Percentiles rank a stretch among this genome's conserved stretches.
Conservation (phyloP, 352 stramenopile species). For the Phytopythium delawarense region DNA sequence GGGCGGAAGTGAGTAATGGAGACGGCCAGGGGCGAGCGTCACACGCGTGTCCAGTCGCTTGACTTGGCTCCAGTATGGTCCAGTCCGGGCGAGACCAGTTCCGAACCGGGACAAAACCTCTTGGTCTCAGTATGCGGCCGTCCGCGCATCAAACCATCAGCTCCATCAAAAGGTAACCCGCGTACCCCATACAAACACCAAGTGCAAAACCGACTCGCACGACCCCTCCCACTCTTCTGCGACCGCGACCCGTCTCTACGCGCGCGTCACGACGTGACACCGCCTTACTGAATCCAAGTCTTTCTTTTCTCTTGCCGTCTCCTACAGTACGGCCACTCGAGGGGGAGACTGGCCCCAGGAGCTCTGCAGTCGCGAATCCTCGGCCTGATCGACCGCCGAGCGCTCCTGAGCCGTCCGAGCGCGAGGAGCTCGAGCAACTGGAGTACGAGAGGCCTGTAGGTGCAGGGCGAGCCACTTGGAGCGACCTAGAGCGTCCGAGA, state of each 20-base stretch:
- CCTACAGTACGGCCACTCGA: too few species aligned
- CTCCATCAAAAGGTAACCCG: neutral
- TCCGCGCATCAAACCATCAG: neutral
- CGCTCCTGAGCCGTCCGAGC: too few species aligned
- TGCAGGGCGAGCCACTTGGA: too few species aligned
- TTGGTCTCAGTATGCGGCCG: neutral
- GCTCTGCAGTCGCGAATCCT: neutral
- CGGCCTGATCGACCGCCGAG: too few species aligned
- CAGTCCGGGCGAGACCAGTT: neutral
- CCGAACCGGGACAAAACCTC: neutral
- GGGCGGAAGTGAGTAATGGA: neutral
- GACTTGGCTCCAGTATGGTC: neutral
- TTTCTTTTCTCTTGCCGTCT: neutral
- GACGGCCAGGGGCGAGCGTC: neutral
- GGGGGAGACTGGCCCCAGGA: too few species aligned
- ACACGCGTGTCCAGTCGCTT: neutral
- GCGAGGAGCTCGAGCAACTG: too few species aligned
- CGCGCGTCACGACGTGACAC: neutral
- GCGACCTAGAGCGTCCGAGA: neutral
- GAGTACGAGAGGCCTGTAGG: too few species aligned
- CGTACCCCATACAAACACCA: constrained; percentile 4
- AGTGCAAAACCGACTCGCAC: neutral
- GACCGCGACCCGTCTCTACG: neutral
- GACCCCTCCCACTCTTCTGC: neutral
- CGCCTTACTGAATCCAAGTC: neutral